phyloP scores from a whole-genome alignment of 1,284 basidiomycete species.

The Gomphus sp. region DNA sequence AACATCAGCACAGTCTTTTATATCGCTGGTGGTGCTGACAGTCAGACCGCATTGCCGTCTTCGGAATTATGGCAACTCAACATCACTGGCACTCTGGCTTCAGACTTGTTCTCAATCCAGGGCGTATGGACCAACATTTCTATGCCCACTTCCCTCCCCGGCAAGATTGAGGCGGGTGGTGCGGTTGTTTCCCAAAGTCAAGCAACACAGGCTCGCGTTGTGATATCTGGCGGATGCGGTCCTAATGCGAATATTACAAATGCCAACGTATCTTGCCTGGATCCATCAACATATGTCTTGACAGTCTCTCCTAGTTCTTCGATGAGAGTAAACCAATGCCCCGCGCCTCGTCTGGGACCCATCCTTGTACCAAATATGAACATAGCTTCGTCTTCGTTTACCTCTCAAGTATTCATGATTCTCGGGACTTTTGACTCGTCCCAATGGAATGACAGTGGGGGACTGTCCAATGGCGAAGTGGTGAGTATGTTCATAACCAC shows the following conservation, averaged over 20 bases:
- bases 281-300: conserved; percentile 46
- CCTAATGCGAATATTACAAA: conserved; percentile 25
- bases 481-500: conserved; percentile 29
- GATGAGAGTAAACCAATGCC: conserved; percentile 40
- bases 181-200: conserved; percentile 32
- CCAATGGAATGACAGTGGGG: conserved; percentile 55
- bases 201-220: conserved; percentile 28
- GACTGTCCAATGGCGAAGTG: conserved; percentile 56
- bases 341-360: conserved; percentile 59
- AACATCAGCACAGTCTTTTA: conserved; percentile 45
- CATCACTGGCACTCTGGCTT: conserved; percentile 58
- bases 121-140: conserved; percentile 40
- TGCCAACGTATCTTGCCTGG: conserved; percentile 41
- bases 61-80: conserved; percentile 61
- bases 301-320: conserved; percentile 29
- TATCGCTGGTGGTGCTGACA: conserved; percentile 56
- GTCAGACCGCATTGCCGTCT: conserved; percentile 32
- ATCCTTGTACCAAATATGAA: conserved; percentile 55
- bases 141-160: conserved; percentile 28
- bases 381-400: conserved; percentile 42
- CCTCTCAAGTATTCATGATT: conserved; percentile 56
- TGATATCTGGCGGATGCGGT: conserved; percentile 54
- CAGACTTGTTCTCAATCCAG: conserved; percentile 42
- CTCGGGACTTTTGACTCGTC: conserved; percentile 55
- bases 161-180: conserved; percentile 41